These are phyloP conservation scores for Fusarium sp. DNA, from an alignment of 2,329 filamentous ascomycete genomes.

Conservation along the genomic window DNA sequence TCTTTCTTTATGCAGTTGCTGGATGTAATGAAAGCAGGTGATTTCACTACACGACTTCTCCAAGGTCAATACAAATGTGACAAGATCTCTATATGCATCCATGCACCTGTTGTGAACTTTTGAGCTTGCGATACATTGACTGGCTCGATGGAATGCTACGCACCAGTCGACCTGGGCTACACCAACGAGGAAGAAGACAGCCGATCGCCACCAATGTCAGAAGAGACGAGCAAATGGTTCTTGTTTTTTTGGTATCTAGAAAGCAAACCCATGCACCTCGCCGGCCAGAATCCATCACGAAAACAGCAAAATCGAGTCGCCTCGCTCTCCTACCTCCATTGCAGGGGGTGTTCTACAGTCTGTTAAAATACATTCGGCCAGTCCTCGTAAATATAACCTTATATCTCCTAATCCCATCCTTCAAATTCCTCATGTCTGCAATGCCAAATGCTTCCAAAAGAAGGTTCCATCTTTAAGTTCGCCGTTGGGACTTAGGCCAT, in stretches of 20 bases:
- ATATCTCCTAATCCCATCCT: neutral
- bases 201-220: too few species aligned
- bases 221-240: neutral
- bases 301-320: constrained; percentile 43
- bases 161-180: too few species aligned
- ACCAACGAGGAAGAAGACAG: too few species aligned
- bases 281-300: constrained; percentile 26
- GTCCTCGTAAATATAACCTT: neutral
- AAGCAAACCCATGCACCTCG: constrained; percentile 38
- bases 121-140: too few species aligned
- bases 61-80: neutral
- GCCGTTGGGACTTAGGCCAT: constrained; percentile 61
- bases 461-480: constrained; percentile 63
- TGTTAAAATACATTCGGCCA: constrained; percentile 3
- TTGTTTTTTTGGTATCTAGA: constrained; percentile 32
- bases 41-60: constrained; percentile 2
- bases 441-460: constrained; percentile 66
- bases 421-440: constrained; percentile 45
- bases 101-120: too few species aligned
- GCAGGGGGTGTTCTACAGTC: constrained; percentile 32
- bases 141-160: neutral
- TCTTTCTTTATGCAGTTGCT: constrained; percentile 26
- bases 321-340: constrained; percentile 38
- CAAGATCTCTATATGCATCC: neutral
- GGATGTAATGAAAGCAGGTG: constrained; percentile 29